These are phyloP conservation scores for Mortierella sp. DNA, from an alignment of 371 early-diverging fungal genomes.

Conservation along the genomic window DNA sequence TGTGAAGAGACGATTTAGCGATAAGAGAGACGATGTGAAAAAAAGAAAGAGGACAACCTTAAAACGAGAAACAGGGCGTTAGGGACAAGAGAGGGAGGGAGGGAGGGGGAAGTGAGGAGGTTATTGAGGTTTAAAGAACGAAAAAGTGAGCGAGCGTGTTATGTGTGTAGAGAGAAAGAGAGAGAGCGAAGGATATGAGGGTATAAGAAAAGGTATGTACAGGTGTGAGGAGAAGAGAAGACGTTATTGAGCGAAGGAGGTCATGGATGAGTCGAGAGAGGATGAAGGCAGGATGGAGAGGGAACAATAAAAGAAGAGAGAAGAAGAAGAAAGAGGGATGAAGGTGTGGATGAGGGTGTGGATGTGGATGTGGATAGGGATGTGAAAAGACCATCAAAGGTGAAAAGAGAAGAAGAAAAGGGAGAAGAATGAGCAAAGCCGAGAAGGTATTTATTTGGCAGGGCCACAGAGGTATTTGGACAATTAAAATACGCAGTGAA, in stretches of 20 bases:
- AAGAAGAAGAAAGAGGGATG: neutral
- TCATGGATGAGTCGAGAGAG: neutral
- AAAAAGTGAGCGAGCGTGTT: neutral
- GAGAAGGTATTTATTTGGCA: neutral
- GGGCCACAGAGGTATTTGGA: neutral
- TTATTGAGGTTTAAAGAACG: no score
- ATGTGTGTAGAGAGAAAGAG: neutral
- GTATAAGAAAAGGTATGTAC: constrained; percentile 16
- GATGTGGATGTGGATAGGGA: neutral
- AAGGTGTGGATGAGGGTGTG: neutral
- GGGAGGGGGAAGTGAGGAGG: neutral
- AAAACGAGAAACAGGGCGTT: no score
- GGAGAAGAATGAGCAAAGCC: neutral
- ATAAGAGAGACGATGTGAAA: neutral
- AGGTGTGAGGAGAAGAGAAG: constrained; percentile 9
- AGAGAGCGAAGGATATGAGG: neutral
- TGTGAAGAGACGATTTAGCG: neutral
- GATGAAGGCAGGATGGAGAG: neutral
- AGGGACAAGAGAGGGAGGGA: neutral
- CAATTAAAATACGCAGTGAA: neutral
- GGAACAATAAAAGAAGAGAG: neutral
- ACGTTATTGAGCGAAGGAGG: neutral
- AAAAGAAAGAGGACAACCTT: no score
- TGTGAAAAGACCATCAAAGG: constrained; percentile 8
- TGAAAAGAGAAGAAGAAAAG: neutral